phyloP scores from a whole-genome alignment of 129 eudicot species.

The Logfia minima region DNA sequence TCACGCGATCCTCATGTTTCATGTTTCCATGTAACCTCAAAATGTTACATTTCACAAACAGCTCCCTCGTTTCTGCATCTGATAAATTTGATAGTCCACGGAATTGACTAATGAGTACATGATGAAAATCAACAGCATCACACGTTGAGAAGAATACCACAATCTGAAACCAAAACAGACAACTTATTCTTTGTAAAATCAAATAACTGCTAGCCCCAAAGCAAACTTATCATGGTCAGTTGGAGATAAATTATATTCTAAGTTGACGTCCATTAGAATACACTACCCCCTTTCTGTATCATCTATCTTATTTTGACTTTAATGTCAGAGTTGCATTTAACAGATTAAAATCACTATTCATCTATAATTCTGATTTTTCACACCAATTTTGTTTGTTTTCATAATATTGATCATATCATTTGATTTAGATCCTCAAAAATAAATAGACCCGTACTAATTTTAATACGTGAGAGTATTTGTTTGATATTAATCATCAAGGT shows the following conservation, averaged over 20 bases:
- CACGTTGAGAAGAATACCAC: slow-evolving; percentile 96
- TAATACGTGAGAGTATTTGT: no score
- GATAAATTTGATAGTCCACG: slow-evolving; percentile 46
- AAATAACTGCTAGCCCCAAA: slow-evolving; percentile 4
- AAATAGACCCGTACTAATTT: no score
- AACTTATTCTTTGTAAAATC: slow-evolving; percentile 1
- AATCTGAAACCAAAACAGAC: slow-evolving; percentile 52
- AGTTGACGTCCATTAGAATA: no score
- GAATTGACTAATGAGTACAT: slow-evolving; percentile 62
- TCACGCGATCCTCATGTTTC: slow-evolving; percentile 86
- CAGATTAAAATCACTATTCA: no score
- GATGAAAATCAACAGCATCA: slow-evolving; percentile 92
- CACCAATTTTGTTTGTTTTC: no score
- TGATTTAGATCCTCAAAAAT: no score
- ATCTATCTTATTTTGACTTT: no score
- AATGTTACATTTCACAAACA: slow-evolving; percentile 67
- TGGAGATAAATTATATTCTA: neutral
- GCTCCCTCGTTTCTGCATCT: slow-evolving; percentile 41
- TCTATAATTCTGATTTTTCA: no score
- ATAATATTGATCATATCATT: no score
- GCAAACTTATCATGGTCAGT: neutral
- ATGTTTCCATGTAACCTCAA: slow-evolving; percentile 83
- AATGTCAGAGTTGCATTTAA: no score
- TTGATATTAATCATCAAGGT: no score
- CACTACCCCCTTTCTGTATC: no score